Conservation (phyloP, 1,284 basidiomycete species). For the Omphalotus olearius region DNA sequence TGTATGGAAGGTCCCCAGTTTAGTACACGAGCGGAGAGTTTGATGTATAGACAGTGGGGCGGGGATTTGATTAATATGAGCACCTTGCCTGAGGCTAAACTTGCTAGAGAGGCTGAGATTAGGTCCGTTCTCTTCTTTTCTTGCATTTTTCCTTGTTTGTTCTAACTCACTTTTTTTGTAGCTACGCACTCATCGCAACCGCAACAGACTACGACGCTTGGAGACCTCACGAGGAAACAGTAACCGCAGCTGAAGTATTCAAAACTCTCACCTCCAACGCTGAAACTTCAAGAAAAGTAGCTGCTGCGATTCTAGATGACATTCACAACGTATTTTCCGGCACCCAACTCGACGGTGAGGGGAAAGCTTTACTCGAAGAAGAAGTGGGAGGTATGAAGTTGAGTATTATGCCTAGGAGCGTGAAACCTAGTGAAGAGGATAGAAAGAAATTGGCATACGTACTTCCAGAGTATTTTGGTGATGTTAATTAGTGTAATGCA, state of each 20-base stretch:
- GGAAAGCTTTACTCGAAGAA: slow-evolving; percentile 58
- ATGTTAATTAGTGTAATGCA: no score
- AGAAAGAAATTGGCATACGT: slow-evolving; percentile 75
- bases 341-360: no score
- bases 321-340: slow-evolving; percentile 52
- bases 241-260: slow-evolving; percentile 88
- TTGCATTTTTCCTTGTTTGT: neutral
- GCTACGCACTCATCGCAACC: slow-evolving; percentile 89
- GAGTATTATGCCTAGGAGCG: slow-evolving; percentile 77
- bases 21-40: slow-evolving; percentile 91
- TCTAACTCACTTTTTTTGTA: slow-evolving; percentile 27
- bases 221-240: slow-evolving; percentile 75
- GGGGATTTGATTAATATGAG: slow-evolving; percentile 97
- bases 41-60: slow-evolving; percentile 92
- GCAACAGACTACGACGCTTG: slow-evolving; percentile 91
- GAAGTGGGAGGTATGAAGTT: slow-evolving; percentile 80
- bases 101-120: slow-evolving; percentile 92
- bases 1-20: slow-evolving; percentile 98
- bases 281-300: slow-evolving; percentile 72
- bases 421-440: slow-evolving; percentile 61
- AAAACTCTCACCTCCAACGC: slow-evolving; percentile 87
- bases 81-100: slow-evolving; percentile 91
- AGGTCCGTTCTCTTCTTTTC: slow-evolving; percentile 47
- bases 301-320: slow-evolving; percentile 75
- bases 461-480: slow-evolving; percentile 64